A percentile compares a stretch with the other conserved stretches of the same genome.
phyloP scores from a whole-genome alignment of 306 rosid genomes.

The Quercus gilva region DNA sequence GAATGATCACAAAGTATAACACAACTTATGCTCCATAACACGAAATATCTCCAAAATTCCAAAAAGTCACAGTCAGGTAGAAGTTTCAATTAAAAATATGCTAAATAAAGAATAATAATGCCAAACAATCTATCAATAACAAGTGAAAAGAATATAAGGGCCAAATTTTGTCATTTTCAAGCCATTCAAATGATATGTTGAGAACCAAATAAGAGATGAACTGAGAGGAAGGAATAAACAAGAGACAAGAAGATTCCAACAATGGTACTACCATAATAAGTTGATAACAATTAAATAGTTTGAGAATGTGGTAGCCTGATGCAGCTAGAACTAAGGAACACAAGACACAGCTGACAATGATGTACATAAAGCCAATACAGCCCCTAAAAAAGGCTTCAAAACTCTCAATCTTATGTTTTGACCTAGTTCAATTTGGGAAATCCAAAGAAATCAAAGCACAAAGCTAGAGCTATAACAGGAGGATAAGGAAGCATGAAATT shows the following conservation, averaged over 20 bases:
- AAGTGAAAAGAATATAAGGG: not conserved
- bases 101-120: not conserved
- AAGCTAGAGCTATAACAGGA: not conserved
- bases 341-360: not conserved
- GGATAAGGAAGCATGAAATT: not conserved
- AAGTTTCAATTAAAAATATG: not conserved
- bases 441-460: not conserved
- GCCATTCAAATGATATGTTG: not conserved
- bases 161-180: not conserved
- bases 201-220: not conserved
- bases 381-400: not conserved
- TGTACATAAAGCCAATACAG: not conserved
- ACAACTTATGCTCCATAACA: constrained; percentile 1
- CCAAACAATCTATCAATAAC: not conserved
- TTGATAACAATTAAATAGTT: not conserved
- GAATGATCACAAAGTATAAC: not conserved
- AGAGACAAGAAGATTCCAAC: not conserved
- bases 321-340: not conserved
- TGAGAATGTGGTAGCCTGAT: not conserved
- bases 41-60: not conserved
- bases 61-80: constrained; percentile 8
- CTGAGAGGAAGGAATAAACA: not conserved
- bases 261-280: not conserved
- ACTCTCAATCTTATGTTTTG: not conserved
- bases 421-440: not conserved